A percentile compares a stretch with the other conserved stretches of the same genome.
Evolutionary conservation across 164 flowering plant genomes (phyloP).

Genomic region (Chimonanthus praecox): DNA sequence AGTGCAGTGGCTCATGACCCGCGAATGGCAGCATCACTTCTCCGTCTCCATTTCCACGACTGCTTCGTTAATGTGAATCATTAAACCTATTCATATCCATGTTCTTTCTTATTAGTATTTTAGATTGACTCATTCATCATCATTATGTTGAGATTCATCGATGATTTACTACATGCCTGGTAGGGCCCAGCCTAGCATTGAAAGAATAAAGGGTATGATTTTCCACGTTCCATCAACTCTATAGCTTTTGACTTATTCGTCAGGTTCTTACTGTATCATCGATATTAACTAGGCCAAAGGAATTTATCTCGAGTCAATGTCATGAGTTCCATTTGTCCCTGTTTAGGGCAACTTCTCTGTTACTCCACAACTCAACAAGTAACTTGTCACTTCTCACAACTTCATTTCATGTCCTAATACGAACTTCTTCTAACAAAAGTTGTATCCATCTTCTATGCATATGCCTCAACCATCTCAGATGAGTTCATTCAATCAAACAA

Average conservation of each 20-base stretch:
- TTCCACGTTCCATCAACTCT: not conserved
- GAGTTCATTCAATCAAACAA: not conserved
- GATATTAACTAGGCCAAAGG: too few relatives aligned
- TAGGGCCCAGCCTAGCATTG: not conserved
- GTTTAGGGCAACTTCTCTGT: not conserved
- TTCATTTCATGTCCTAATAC: not conserved
- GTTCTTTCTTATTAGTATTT: slow-evolving; percentile 72
- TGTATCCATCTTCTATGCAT: not conserved
- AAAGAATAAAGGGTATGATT: not conserved
- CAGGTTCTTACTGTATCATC: too few relatives aligned
- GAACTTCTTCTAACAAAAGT: not conserved
- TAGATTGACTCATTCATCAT: slow-evolving; percentile 79
- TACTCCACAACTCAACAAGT: not conserved
- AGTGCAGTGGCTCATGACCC: slow-evolving; percentile 47
- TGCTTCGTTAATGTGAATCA: slow-evolving; percentile 5
- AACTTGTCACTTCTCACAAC: not conserved
- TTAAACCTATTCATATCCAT: too few relatives aligned
- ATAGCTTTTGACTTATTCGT: not conserved
- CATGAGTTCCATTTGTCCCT: too few relatives aligned
- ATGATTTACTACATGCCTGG: not conserved
- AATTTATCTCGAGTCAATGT: too few relatives aligned
- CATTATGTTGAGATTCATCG: slow-evolving; percentile 6
- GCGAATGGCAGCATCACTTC: slow-evolving; percentile 57
- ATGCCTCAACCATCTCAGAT: not conserved
- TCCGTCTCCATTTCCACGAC: too few relatives aligned